These are phyloP conservation scores for Cladophialophora carrionii DNA, from an alignment of 2,329 filamentous ascomycete species.

Conservation along the genomic window DNA sequence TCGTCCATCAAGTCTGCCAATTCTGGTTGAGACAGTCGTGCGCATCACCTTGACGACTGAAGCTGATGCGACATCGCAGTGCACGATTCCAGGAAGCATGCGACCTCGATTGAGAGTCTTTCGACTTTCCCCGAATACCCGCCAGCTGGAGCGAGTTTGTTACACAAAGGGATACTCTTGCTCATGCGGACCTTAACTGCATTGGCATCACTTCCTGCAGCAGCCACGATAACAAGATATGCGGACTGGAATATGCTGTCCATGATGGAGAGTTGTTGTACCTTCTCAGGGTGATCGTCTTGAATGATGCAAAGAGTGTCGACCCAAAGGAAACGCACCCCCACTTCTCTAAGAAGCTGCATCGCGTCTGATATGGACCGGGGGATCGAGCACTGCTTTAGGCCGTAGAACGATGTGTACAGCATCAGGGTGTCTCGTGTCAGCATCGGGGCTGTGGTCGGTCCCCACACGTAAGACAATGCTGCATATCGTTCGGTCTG, in stretches of 20 bases:
- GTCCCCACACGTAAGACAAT: slow-evolving; percentile 1
- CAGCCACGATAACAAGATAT: not conserved
- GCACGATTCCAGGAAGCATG: not conserved
- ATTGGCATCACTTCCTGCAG: not conserved
- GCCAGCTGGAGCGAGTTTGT: not conserved
- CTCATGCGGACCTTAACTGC: not conserved
- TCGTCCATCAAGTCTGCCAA: not conserved
- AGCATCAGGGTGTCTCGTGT: not conserved
- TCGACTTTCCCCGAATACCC: slow-evolving; percentile 7
- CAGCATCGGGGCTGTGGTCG: not conserved
- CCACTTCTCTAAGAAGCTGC: slow-evolving; percentile 21
- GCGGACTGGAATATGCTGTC: slow-evolving; percentile 3
- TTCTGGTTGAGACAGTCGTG: not conserved
- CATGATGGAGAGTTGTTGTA: slow-evolving; percentile 5
- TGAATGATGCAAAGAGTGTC: slow-evolving; percentile 39
- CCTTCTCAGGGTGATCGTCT: slow-evolving; percentile 23
- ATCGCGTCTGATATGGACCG: slow-evolving; percentile 28
- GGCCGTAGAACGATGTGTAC: not conserved
- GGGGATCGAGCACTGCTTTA: not conserved
- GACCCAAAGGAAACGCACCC: slow-evolving; percentile 37
- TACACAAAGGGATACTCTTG: not conserved
- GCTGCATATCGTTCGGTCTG: not conserved
- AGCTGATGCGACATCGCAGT: not conserved
- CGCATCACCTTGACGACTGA: not conserved
- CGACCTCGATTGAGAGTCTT: not conserved